Evolutionary conservation across 352 stramenopile genomes (phyloP).

Genomic region (Elongisporangium undulatum): DNA sequence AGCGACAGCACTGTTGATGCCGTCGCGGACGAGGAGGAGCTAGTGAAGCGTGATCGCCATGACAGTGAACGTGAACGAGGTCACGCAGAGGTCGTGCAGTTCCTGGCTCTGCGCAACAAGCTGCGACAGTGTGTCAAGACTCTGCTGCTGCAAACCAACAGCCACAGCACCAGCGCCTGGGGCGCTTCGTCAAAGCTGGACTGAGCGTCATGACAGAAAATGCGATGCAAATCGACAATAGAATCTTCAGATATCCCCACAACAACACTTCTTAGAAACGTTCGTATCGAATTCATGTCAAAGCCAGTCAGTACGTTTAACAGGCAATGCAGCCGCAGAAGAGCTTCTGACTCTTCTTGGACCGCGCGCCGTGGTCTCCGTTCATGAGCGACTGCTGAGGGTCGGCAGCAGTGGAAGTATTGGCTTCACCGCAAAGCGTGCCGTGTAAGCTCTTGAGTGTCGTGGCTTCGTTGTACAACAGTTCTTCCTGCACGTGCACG

Average conservation of each 20-base stretch:
- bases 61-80: slow-evolving; percentile 22
- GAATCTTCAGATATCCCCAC: neutral
- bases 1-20: slow-evolving; percentile 5
- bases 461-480: slow-evolving; percentile 90
- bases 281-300: neutral
- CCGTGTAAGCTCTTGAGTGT: slow-evolving; percentile 83
- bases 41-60: slow-evolving; percentile 5
- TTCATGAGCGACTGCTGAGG: slow-evolving; percentile 20
- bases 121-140: slow-evolving; percentile 33
- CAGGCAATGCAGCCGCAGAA: slow-evolving; percentile 75
- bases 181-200: slow-evolving; percentile 25
- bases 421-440: slow-evolving; percentile 35
- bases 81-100: slow-evolving; percentile 26
- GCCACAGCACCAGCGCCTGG: slow-evolving; percentile 1
- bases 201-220: slow-evolving; percentile 3
- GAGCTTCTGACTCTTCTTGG: slow-evolving; percentile 42
- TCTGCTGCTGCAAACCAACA: slow-evolving; percentile 15
- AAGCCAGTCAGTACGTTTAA: slow-evolving; percentile 14
- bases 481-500: slow-evolving; percentile 89
- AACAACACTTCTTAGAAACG: neutral
- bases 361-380: slow-evolving; percentile 3
- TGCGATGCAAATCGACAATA: neutral
- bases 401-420: slow-evolving; percentile 13
- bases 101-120: slow-evolving; percentile 29
- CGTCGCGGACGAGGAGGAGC: slow-evolving; percentile 1